Conservation (phyloP, 441 rosid species). For the Gossypium lobatum region DNA sequence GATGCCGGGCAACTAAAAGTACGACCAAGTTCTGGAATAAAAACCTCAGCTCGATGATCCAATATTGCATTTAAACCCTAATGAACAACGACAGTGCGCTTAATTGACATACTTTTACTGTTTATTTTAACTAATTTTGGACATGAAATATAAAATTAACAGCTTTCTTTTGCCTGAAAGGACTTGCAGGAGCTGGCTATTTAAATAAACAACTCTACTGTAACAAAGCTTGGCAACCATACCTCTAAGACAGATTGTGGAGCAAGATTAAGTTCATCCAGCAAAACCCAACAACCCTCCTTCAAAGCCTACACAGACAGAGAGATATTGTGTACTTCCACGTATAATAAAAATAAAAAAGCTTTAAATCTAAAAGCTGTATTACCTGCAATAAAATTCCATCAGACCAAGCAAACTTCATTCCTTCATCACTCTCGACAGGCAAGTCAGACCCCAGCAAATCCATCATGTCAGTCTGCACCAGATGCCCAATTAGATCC, state of each 20-base stretch:
- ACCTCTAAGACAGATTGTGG: slow-evolving; percentile 98
- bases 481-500: slow-evolving; percentile 23
- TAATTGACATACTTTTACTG: neutral
- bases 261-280: slow-evolving; percentile 98
- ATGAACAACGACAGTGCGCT: neutral
- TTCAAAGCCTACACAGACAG: slow-evolving; percentile 64
- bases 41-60: slow-evolving; percentile 98
- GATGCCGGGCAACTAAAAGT: slow-evolving; percentile 80
- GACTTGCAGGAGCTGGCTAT: neutral
- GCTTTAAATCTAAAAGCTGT: neutral
- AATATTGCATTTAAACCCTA: slow-evolving; percentile 96
- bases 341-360: slow-evolving; percentile 9
- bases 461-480: slow-evolving; percentile 99
- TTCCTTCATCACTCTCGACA: slow-evolving; percentile 76
- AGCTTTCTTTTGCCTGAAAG: slow-evolving; percentile 10
- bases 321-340: slow-evolving; percentile 2
- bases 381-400: slow-evolving; percentile 90
- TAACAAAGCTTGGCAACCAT: slow-evolving; percentile 6
- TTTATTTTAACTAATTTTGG: neutral
- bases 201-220: neutral
- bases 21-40: slow-evolving; percentile 85
- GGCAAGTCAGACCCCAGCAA: slow-evolving; percentile 96
- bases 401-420: slow-evolving; percentile 98
- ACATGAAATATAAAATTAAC: slow-evolving; percentile 1
- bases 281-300: slow-evolving; percentile 97